Evolutionary conservation across 805 yeast genomes (phyloP).

Genomic region (Barnettozyma vustinii): DNA sequence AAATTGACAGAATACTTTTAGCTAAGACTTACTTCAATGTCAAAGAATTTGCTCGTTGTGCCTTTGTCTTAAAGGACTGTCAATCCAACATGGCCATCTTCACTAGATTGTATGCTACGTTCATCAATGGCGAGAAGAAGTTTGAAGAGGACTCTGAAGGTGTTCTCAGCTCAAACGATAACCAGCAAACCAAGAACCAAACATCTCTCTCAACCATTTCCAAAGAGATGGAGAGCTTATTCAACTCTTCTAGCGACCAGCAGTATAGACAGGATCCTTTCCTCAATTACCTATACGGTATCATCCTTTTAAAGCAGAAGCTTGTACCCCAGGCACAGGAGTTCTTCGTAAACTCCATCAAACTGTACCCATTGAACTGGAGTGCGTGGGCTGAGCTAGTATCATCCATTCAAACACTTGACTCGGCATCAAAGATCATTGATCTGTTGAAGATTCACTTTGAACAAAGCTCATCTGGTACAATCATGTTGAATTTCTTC

Average conservation of each 20-base stretch:
- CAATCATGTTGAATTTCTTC: constrained; percentile 15
- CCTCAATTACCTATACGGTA: constrained; percentile 67
- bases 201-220: constrained; percentile 29
- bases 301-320: constrained; percentile 57
- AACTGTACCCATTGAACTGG: constrained; percentile 83
- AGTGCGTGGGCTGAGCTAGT: constrained; percentile 84
- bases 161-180: constrained; percentile 40
- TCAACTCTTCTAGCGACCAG: neutral
- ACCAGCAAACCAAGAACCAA: constrained; percentile 25
- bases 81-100: constrained; percentile 50
- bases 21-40: constrained; percentile 75
- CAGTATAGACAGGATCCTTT: constrained; percentile 44
- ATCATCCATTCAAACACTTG: constrained; percentile 52
- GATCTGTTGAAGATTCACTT: constrained; percentile 15
- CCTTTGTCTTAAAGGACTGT: constrained; percentile 49
- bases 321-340: constrained; percentile 57
- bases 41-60: constrained; percentile 80
- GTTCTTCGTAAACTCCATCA: constrained; percentile 54
- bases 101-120: constrained; percentile 61
- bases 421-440: constrained; percentile 42
- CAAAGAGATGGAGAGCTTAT: constrained; percentile 37
- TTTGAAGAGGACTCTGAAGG: constrained; percentile 70
- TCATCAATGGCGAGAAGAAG: constrained; percentile 72
- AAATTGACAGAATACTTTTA: constrained; percentile 43
- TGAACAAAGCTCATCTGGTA: constrained; percentile 14